Percentiles rank a stretch among this genome's conserved stretches.
phyloP scores from a whole-genome alignment of 352 stramenopile genomes.

The Elongisporangium undulatum region DNA sequence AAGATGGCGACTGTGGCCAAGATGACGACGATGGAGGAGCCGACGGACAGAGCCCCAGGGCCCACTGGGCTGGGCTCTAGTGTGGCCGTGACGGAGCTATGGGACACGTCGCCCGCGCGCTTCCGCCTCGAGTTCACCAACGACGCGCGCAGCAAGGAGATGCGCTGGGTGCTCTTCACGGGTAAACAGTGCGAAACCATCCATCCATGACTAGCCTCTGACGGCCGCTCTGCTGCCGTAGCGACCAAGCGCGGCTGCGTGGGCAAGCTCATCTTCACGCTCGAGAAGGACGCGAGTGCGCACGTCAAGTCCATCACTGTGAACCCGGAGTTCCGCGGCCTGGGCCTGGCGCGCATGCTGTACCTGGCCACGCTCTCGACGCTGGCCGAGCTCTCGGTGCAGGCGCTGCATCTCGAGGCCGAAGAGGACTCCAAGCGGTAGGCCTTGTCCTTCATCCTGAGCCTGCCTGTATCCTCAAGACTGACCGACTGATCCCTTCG shows the following conservation, averaged over 20 bases:
- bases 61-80: constrained; percentile 19
- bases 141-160: constrained; percentile 59
- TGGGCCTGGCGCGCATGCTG: constrained; percentile 69
- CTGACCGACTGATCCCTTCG: not conserved
- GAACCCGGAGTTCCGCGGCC: constrained; percentile 58
- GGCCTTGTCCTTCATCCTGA: not conserved
- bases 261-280: constrained; percentile 80
- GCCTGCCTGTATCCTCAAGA: not conserved
- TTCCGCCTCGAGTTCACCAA: constrained; percentile 77
- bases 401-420: constrained; percentile 48
- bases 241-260: constrained; percentile 51
- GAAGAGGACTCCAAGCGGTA: constrained; percentile 61
- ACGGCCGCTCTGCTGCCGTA: constrained; percentile 6
- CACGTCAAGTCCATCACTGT: constrained; percentile 79
- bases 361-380: constrained; percentile 72
- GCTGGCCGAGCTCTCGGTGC: constrained; percentile 49
- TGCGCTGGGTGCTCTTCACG: constrained; percentile 82
- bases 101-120: constrained; percentile 23
- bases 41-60: not conserved
- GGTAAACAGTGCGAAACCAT: constrained; percentile 14
- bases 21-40: not conserved
- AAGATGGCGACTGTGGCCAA: constrained; percentile 1
- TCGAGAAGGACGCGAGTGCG: constrained; percentile 46
- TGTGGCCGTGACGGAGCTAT: constrained; percentile 39
- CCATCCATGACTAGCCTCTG: not conserved